Conservation (phyloP, 495 filamentous ascomycete species). For the Penicillium odoratum region DNA sequence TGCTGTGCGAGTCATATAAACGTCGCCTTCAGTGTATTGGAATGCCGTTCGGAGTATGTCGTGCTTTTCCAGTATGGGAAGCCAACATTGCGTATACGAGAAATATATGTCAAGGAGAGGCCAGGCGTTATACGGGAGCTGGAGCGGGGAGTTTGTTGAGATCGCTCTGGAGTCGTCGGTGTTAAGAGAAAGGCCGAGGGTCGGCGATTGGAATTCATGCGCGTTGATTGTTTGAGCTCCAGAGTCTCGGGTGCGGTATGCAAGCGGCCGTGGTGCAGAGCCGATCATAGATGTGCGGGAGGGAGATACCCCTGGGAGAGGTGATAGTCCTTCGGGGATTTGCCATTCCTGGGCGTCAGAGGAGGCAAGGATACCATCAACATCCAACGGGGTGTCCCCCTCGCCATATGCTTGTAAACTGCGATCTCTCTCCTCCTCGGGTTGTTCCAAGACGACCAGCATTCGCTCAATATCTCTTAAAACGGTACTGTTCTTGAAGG, state of each 20-base stretch:
- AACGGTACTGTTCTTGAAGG: conserved; percentile 56
- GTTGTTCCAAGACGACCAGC: conserved; percentile 46
- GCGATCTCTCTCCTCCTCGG: conserved; percentile 37
- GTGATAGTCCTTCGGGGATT: conserved; percentile 33
- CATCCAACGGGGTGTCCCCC: conserved; percentile 35
- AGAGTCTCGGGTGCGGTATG: conserved; percentile 27
- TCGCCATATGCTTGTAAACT: conserved; percentile 24
- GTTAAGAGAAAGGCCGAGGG: conserved; percentile 7
- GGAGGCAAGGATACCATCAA: conserved; percentile 37
- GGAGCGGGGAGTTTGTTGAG: conserved; percentile 20
- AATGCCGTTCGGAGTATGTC: conserved; percentile 55
- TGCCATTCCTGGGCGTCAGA: conserved; percentile 42
- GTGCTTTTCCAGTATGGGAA: conserved; percentile 71
- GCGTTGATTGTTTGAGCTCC: conserved; percentile 26
- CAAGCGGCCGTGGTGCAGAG: conserved; percentile 14
- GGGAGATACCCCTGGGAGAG: conserved; percentile 31
- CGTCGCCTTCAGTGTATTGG: conserved; percentile 43
- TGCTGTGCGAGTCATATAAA: conserved; percentile 24
- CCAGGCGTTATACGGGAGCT: conserved; percentile 49
- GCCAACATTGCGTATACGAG: conserved; percentile 72
- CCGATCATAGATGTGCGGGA: conserved; percentile 28
- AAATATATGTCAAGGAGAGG: conserved; percentile 71
- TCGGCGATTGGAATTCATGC: conserved; percentile 8
- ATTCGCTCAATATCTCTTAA: conserved; percentile 54
- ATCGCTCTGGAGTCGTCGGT: conserved; percentile 14